Conservation (phyloP, 2,329 filamentous ascomycete genomes). For the Basipetospora chlamydospora region DNA sequence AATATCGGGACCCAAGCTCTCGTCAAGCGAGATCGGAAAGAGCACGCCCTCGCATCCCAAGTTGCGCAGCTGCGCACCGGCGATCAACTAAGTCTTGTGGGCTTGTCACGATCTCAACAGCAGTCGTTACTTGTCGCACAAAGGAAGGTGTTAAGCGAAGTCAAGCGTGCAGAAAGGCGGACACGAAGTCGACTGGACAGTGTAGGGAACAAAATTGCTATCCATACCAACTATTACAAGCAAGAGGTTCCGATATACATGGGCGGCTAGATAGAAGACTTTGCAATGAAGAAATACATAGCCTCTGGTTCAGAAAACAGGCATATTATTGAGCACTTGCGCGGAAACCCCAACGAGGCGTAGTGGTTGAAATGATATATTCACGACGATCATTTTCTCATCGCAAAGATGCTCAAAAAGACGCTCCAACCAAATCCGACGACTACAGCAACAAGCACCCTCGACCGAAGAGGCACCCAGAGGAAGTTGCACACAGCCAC, state of each 20-base stretch:
- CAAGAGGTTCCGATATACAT: conserved; percentile 1
- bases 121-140: conserved; percentile 1
- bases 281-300: no score
- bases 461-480: conserved; percentile 20
- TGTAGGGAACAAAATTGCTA: not conserved
- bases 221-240: not conserved
- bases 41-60: not conserved
- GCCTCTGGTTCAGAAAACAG: no score
- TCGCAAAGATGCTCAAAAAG: conserved; percentile 20
- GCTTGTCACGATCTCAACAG: conserved; percentile 10
- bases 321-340: no score
- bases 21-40: conserved; percentile 1
- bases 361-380: no score
- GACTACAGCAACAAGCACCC: conserved; percentile 20
- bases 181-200: not conserved
- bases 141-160: not conserved
- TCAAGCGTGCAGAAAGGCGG: not conserved
- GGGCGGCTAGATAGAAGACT: not conserved
- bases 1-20: not conserved
- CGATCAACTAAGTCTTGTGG: conserved; percentile 11
- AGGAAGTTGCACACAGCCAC: conserved; percentile 21
- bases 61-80: conserved; percentile 7
- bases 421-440: conserved; percentile 23
- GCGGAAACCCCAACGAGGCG: no score
- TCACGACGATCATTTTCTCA: conserved; percentile 12